A percentile compares a stretch with the other conserved stretches of the same genome.
Conservation (phyloP, 768 basidiomycete genomes). For the Hypsizygus marmoreus region DNA sequence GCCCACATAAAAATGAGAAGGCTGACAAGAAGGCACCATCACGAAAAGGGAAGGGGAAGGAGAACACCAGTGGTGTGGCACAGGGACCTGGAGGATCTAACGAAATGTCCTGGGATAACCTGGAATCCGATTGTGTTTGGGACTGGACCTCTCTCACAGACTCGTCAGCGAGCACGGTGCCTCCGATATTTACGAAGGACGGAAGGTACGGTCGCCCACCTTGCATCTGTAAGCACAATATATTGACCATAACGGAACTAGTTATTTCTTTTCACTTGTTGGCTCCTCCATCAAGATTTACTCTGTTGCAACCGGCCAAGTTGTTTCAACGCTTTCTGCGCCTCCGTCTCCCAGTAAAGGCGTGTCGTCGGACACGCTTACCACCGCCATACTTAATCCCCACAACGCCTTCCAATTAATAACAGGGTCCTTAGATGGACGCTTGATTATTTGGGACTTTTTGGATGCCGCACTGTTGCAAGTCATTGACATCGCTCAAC, state of each 20-base stretch:
- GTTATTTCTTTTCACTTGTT: slow-evolving; percentile 88
- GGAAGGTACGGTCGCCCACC: slow-evolving; percentile 58
- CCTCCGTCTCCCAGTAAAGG: slow-evolving; percentile 39
- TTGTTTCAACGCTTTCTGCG: slow-evolving; percentile 79
- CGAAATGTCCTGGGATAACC: slow-evolving; percentile 23
- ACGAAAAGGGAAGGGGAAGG: slow-evolving; percentile 54
- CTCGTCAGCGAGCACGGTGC: slow-evolving; percentile 58
- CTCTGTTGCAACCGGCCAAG: slow-evolving; percentile 73
- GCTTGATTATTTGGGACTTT: slow-evolving; percentile 91
- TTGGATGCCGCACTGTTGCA: slow-evolving; percentile 79
- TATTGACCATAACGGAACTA: slow-evolving; percentile 24
- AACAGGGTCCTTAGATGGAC: slow-evolving; percentile 83
- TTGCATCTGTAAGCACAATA: slow-evolving; percentile 3
- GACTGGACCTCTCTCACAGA: slow-evolving; percentile 75
- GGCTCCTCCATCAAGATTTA: slow-evolving; percentile 85
- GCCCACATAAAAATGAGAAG: slow-evolving; percentile 22
- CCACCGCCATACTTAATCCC: slow-evolving; percentile 77
- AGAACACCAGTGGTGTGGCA: slow-evolving; percentile 23
- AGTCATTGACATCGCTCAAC: slow-evolving; percentile 68
- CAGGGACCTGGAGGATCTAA: slow-evolving; percentile 18
- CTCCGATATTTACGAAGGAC: slow-evolving; percentile 86
- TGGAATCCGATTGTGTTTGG: slow-evolving; percentile 44
- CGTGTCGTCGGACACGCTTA: slow-evolving; percentile 55
- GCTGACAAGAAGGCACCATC: slow-evolving; percentile 24
- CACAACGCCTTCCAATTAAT: slow-evolving; percentile 89